phyloP scores from a whole-genome alignment of 805 yeast genomes.

The Millerozyma miso region DNA sequence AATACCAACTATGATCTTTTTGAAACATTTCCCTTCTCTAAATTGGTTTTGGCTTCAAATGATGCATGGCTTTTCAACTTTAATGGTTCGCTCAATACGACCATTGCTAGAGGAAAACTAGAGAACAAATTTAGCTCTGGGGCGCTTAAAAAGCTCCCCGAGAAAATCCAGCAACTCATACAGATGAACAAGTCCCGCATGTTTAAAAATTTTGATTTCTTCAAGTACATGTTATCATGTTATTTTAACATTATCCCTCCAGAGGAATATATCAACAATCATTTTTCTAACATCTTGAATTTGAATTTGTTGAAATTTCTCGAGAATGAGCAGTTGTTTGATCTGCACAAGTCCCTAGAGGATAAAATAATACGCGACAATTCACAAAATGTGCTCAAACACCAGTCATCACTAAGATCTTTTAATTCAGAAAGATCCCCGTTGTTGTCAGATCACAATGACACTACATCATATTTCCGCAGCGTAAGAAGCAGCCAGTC shows the following conservation, averaged over 20 bases:
- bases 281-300: constrained; percentile 31
- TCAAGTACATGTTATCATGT: constrained; percentile 38
- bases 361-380: constrained; percentile 16
- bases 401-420: constrained; percentile 10
- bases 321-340: constrained; percentile 29
- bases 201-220: constrained; percentile 30
- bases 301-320: constrained; percentile 35
- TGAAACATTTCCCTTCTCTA: constrained; percentile 31
- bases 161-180: constrained; percentile 31
- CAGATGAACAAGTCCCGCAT: constrained; percentile 26
- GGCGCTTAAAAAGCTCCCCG: constrained; percentile 27
- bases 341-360: constrained; percentile 26
- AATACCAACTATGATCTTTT: constrained; percentile 12
- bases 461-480: neutral
- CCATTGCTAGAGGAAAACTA: constrained; percentile 20
- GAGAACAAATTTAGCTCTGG: constrained; percentile 19
- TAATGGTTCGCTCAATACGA: constrained; percentile 24
- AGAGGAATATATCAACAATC: constrained; percentile 27
- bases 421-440: neutral
- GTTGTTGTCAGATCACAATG: neutral
- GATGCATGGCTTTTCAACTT: constrained; percentile 37
- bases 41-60: constrained; percentile 29
- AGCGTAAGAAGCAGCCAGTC: neutral
- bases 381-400: constrained; percentile 20
- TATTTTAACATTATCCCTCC: constrained; percentile 33